Base-by-base conservation (phyloP, 2,329 filamentous ascomycete genomes). In the Exophiala alcalophila region DNA sequence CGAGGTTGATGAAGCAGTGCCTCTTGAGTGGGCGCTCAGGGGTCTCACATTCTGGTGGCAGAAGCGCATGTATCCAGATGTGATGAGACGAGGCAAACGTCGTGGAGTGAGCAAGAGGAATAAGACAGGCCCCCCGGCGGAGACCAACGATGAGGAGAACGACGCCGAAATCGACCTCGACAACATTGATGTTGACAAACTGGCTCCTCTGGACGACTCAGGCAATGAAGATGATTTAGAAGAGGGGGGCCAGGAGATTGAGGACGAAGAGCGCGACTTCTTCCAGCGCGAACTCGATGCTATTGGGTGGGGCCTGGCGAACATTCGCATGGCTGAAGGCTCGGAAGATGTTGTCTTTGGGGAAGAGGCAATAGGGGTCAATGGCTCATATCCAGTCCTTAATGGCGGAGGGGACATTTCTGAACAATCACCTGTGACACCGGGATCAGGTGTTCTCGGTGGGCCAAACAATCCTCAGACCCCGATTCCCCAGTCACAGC, bases 41-140 rank as follows among this genome's bases (percentile, higher is more conserved):
- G 87, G 86, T 28, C 66, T 98, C 52, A 96, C 91, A 39, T 89
- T 96, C 63, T 98, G 92, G 89, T 87, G 86, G 71, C 95, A 96
- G 63, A 71, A 95, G 56, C 78, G 86, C 44, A 69, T 80, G 50
- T 96, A 94, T 59, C 85, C 86, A 14, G 84, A 89, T 45, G 78
- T 83, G 44, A 86, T 95, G 76, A 81, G 74, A 14, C 64, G 68
- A 9, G 77, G 61, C n/a, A 49, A 40, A 15, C 18, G 28, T 14
- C 20, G 37, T 27, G 26, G 16, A 7, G 31, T 16, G 16, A n/a
- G 19, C 27, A 33, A 40, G 23, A 20, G 40, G 18, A 40, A 44
- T 32, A 37, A 21, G 15, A 26, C 26, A 18, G 26, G 28, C 11
- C 4, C 19, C 7, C 40, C 36, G 14, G 11, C 14, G n/a, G 27